Evolutionary conservation across 2,329 filamentous ascomycete genomes (phyloP), one percentile per base, ranked within the genome.

Genomic region (Diaporthe aspalathi): DNA sequence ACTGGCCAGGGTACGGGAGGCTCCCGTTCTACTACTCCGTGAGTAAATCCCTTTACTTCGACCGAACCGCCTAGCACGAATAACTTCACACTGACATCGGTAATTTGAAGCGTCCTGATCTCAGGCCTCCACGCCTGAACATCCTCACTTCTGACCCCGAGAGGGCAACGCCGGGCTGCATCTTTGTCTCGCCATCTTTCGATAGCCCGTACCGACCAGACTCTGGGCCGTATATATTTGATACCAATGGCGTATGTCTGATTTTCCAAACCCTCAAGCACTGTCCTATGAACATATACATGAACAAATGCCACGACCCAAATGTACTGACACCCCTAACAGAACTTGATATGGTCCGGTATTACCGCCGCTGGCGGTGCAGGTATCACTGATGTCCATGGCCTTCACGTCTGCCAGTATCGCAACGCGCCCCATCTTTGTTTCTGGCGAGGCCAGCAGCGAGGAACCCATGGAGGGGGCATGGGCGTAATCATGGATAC

Each of bases 11-110:
- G 16, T 56, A 54, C 8, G 66, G 66, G 22, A 67, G 69, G n/a
- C 54, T 71, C 12, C 69, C 53, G 5, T 71, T 71, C 69, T 71
- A 68, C 53, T 71, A 67, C n/a, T 71, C 69, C 20, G 69, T 71
- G 49, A 62, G 69, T 60, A 2, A 16, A 57, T 22, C 12, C 3
- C 2, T 4, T 40, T 16, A 45, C 16, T n/a, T n/a, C n/a, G n/a
- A n/a, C 9, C 7, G 5, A 16, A 1, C 16, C 1, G 2, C 20
- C 22, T 20, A 20, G 1, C 12, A 17, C 20, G 9, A 9, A 12
- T n/a, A n/a, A 2, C 7, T 2, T n/a, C 6, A 1, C 20, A 62
- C 40, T 57, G n/a, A 60, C 12, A 17, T 14, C 6, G 12, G 2
- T 38, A n/a, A 38, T 14, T 24, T 38, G 24, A 67, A 71, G 69